Evolutionary conservation across 805 yeast genomes (phyloP), one percentile per base, ranked within the genome.

Genomic region (Teunomyces stri): DNA sequence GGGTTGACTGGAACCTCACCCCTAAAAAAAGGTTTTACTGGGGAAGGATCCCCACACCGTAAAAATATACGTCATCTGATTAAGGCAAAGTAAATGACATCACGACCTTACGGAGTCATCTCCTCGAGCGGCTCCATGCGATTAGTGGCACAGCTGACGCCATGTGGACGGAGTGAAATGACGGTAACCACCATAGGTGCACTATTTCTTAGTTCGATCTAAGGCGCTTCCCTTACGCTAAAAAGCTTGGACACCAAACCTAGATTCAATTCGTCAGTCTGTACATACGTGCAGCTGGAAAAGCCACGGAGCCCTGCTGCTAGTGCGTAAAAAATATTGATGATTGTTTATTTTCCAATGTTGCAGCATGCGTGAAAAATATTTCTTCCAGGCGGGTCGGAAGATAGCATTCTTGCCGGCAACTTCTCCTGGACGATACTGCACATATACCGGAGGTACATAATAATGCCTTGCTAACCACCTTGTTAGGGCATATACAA

Each of bases 241-340:
- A 35, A 35, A 35, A 20, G 38, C 38, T 35, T 35, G 38, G 27
- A 11, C 22, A 16, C 38, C 38, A 35, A 13, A 35, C 38, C 38
- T 35, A 35, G 38, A 37, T 20, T 37, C 28, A 27, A 37, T 21
- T 37, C 25, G 29, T 35, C 38, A 18, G 27, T 16, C 27, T 35
- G 6, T 20, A 21, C 15, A 12, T 37, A 20, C 29, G 22, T 12
- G 29, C 9, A n/a, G 20, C 3, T 9, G 6, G 34, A 13, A 34
- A 5, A 18, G 21, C 13, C 6, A n/a, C 12, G 5, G 40, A 35
- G 38, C 38, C 38, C 40, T 20, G 29, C 12, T n/a, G 9, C 6
- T 21, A 6, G 13, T 6, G 4, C n/a, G 13, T 4, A 37, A n/a
- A 37, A 21, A 37, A 37, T 37, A 37, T n/a, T 9, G 13, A n/a